phyloP scores from a whole-genome alignment of 2,329 filamentous ascomycete species.

The Diaporthe sp. region DNA sequence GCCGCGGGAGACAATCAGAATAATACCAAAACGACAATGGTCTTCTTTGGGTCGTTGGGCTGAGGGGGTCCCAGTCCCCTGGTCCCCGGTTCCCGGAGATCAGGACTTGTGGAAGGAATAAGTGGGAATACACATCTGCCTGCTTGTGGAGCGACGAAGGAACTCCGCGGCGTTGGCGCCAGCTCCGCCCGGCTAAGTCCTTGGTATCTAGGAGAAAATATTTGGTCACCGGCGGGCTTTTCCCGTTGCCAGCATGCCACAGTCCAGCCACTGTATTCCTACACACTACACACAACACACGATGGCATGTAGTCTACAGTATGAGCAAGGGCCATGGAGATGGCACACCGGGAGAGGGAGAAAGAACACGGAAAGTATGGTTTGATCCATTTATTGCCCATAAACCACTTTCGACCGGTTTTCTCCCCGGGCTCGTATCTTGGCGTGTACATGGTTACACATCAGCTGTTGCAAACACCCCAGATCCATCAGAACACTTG shows the following conservation, averaged over 20 bases:
- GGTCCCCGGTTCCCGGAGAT: neutral
- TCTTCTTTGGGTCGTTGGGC: neutral
- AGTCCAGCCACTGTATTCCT: neutral
- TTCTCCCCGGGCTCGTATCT: neutral
- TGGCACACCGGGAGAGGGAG: no score
- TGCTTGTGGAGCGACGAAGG: no score
- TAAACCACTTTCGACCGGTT: neutral
- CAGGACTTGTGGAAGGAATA: no score
- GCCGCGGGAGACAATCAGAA: neutral
- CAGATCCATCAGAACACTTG: neutral
- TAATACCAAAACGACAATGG: neutral
- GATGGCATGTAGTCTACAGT: neutral
- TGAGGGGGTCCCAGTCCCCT: neutral
- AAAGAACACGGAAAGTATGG: neutral
- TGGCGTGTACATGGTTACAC: neutral
- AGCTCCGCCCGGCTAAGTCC: neutral
- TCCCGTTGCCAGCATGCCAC: no score
- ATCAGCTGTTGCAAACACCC: no score
- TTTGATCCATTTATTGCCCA: neutral
- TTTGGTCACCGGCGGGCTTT: neutral
- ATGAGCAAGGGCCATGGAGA: no score
- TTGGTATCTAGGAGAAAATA: neutral
- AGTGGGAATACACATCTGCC: neutral
- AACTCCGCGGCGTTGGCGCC: constrained; percentile 1
- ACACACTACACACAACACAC: neutral